Base-by-base conservation (phyloP, 768 basidiomycete species). In the Hericium coralloides region DNA sequence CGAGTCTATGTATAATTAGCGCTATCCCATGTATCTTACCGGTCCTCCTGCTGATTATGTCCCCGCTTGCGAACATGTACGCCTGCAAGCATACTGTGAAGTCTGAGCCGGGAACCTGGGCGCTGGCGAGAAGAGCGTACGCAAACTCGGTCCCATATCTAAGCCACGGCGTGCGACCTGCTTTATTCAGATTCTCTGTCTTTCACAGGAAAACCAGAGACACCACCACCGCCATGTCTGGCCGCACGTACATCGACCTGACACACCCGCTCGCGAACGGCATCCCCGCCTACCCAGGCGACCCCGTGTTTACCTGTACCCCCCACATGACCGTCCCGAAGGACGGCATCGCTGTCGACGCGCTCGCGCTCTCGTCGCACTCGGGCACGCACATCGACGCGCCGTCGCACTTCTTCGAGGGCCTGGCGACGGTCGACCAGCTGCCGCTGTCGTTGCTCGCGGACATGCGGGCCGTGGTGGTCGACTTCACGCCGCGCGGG, bases 301-400 rank as follows among this genome's bases (percentile, higher is more conserved):
- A 69, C 49, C 68, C 67, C 4, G 55, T 48, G 2, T 69, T 68
- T 56, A 55, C 52, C 9, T 63, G 54, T 38, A 43, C 47, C 23
- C 63, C 56, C 5, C 58, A 37, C 23, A 39, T 47, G 45, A 60
- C 59, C 4, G 53, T 67, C 26, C 52, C 58, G 37, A 58, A 57
- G 15, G 57, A 66, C 38, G 68, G 66, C 23, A 66, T 57, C 62
- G 62, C 63, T 25, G 60, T 68, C 37, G 57, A 59, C 18, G 38
- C 38, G 1, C 57, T 69, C 31, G 55, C 58, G 7, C 48, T 65
- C n/a, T 67, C 68, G 45, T 66, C 65, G 5, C 68, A 69, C 49
- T 60, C 59, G 7, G 68, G 68, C 38, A 69, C 68, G 3, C 68
- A 69, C 53, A 55, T 68, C 20, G 68, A 69, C 50, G 67, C 66